These are phyloP conservation scores for Aureoboletus auriporus DNA, from an alignment of 768 basidiomycete species.

Conservation along the genomic window DNA sequence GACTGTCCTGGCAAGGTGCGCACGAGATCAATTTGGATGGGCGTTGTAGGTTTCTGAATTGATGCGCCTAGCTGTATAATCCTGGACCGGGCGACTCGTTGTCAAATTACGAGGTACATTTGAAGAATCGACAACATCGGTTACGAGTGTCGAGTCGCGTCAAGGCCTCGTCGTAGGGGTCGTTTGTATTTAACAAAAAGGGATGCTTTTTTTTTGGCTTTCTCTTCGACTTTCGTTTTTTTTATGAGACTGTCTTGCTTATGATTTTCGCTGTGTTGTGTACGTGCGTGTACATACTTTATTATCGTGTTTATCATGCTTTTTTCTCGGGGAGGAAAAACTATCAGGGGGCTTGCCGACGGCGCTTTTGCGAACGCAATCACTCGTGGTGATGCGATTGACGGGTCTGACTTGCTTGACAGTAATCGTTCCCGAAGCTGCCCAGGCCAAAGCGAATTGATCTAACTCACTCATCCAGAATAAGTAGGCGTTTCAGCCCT, in stretches of 20 bases:
- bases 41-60: too few species aligned
- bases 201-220: conserved; percentile 1
- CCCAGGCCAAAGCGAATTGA: too few species aligned
- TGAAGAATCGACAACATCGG: conserved; percentile 81
- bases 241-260: conserved; percentile 16
- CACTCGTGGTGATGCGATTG: too few species aligned
- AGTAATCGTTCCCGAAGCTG: too few species aligned
- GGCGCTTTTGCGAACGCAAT: too few species aligned
- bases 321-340: not conserved
- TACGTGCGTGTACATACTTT: conserved; percentile 35
- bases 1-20: conserved; percentile 91
- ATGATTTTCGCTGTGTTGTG: conserved; percentile 19
- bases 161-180: too few species aligned
- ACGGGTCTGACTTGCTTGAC: too few species aligned
- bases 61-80: conserved; percentile 65
- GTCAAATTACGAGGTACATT: conserved; percentile 88
- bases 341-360: not conserved
- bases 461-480: too few species aligned
- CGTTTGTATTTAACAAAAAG: too few species aligned
- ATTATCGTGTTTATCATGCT: conserved; percentile 32
- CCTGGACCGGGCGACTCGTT: conserved; percentile 86
- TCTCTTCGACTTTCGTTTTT: not conserved
- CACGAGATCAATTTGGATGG: not conserved
- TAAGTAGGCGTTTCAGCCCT: too few species aligned
- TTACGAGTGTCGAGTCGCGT: conserved; percentile 63